Percentiles rank a stretch among this genome's conserved stretches.
Conservation (phyloP, 2,329 filamentous ascomycete species). For the Zymoseptoria tritici region DNA sequence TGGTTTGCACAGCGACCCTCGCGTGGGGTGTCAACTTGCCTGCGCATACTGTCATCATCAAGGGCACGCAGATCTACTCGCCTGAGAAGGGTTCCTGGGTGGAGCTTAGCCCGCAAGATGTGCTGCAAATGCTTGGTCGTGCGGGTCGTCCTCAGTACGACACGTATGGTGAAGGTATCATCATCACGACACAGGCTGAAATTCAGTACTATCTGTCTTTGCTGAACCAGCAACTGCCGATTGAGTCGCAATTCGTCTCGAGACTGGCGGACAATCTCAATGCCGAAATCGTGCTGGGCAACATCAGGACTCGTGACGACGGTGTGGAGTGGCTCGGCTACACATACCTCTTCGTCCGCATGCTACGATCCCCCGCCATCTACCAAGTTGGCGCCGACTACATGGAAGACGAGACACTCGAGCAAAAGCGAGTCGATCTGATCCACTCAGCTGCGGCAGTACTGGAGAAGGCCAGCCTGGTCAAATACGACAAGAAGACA, state of each 20-base stretch:
- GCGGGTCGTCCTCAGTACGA: slow-evolving; percentile 95
- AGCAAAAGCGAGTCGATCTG: slow-evolving; percentile 96
- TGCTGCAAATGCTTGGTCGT: slow-evolving; percentile 96
- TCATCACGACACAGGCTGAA: slow-evolving; percentile 91
- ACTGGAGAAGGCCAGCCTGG: slow-evolving; percentile 76
- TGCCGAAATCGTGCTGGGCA: slow-evolving; percentile 90
- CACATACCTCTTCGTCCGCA: slow-evolving; percentile 94
- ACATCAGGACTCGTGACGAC: slow-evolving; percentile 83
- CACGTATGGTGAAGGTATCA: slow-evolving; percentile 96
- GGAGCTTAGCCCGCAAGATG: slow-evolving; percentile 92
- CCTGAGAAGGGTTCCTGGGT: slow-evolving; percentile 99
- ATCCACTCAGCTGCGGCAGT: slow-evolving; percentile 88
- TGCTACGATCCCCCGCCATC: slow-evolving; percentile 88
- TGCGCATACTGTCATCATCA: slow-evolving; percentile 97
- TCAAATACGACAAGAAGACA: slow-evolving; percentile 93
- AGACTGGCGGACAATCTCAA: slow-evolving; percentile 93
- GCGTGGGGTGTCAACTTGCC: slow-evolving; percentile 99
- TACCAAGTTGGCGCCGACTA: slow-evolving; percentile 97
- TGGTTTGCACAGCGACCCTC: slow-evolving; percentile 95
- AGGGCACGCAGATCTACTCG: slow-evolving; percentile 95
- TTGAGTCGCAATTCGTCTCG: slow-evolving; percentile 92
- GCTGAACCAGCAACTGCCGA: slow-evolving; percentile 93
- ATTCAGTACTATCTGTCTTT: slow-evolving; percentile 96
- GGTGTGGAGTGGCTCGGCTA: slow-evolving; percentile 99
- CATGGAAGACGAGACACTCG: slow-evolving; percentile 79